Conservation (phyloP, 345 rosid genomes). For the Ceriops decandra region DNA sequence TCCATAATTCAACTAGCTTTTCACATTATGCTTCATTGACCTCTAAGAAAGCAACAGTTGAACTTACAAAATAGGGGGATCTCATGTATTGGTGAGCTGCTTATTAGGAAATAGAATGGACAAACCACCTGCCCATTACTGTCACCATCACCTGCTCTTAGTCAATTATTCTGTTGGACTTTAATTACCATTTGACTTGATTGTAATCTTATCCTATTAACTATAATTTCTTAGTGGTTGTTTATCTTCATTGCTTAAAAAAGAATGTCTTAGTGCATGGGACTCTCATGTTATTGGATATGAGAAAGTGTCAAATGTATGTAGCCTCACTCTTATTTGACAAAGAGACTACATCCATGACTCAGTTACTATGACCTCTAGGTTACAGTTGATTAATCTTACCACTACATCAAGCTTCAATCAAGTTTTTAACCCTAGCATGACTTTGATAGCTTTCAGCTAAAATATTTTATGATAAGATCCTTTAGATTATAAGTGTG, state of each 20-base stretch:
- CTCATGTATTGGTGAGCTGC: slow-evolving; percentile 6
- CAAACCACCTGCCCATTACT: slow-evolving; percentile 17
- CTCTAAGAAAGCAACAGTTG: slow-evolving; percentile 12
- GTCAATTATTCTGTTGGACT: slow-evolving; percentile 4
- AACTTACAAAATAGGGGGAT: slow-evolving; percentile 12
- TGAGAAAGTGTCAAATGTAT: too few species aligned
- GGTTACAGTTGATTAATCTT: too few species aligned
- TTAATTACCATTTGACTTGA: slow-evolving; percentile 16
- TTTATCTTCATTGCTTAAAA: not conserved
- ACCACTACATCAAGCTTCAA: too few species aligned
- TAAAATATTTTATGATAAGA: too few species aligned
- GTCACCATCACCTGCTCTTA: slow-evolving; percentile 2
- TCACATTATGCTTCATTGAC: slow-evolving; percentile 1
- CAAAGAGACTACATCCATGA: too few species aligned
- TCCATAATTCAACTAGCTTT: not conserved
- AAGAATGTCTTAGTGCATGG: too few species aligned
- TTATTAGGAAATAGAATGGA: slow-evolving; percentile 16
- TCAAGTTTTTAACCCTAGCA: not conserved
- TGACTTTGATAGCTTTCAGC: not conserved
- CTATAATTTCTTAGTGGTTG: slow-evolving; percentile 5
- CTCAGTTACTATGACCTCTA: too few species aligned
- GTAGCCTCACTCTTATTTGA: too few species aligned
- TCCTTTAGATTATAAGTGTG: not conserved
- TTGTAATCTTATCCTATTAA: slow-evolving; percentile 1
- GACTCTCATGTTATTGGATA: too few species aligned